phyloP scores from a whole-genome alignment of 176 grass and related monocot species.

The Avena insularis region DNA sequence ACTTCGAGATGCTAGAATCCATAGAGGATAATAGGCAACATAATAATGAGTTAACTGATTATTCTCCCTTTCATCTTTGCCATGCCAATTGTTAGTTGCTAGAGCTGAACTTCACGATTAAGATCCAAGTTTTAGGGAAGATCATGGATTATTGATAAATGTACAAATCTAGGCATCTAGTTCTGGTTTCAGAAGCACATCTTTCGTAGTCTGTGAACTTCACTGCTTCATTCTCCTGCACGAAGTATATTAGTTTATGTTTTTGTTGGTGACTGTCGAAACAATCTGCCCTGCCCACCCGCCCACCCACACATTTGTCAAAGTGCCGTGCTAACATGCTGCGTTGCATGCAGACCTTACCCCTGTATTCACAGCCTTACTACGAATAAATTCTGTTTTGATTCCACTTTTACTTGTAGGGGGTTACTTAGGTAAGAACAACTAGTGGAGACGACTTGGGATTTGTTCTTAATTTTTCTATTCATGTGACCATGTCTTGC shows the following conservation, averaged over 20 bases:
- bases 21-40: background rate
- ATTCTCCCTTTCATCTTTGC: background rate
- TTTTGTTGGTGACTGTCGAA: no score
- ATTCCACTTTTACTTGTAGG: background rate
- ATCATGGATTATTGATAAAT: background rate
- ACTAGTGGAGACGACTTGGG: background rate
- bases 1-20: background rate
- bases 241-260: no score
- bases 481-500: background rate
- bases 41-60: background rate
- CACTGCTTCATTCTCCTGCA: no score
- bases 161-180: background rate
- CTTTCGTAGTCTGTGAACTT: no score
- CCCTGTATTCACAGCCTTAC: no score
- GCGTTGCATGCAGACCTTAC: no score
- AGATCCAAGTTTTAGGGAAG: conserved; percentile 2
- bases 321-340: no score
- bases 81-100: background rate
- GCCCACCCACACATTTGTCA: no score
- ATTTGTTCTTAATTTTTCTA: background rate
- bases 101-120: background rate
- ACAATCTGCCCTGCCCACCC: no score
- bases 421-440: background rate
- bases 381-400: background rate
- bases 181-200: no score